Evolutionary conservation across 148 eudicot genomes (phyloP).

Genomic region (Polygonum aviculare): DNA sequence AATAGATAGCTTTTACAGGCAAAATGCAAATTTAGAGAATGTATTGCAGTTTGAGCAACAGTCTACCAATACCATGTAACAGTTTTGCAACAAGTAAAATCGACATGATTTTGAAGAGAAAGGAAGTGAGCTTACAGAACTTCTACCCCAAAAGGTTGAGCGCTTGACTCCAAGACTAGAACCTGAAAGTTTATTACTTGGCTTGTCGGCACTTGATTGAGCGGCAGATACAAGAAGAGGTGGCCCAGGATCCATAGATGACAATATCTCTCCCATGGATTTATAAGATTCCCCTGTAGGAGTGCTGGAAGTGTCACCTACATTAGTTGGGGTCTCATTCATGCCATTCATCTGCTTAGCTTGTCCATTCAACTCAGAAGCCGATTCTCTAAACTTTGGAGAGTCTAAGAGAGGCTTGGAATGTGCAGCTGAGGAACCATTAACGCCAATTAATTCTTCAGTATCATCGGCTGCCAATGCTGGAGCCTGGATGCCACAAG

Average conservation of each 20-base stretch:
- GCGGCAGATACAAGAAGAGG: slow-evolving; percentile 43
- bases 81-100: neutral
- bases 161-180: slow-evolving; percentile 50
- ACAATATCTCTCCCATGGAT: slow-evolving; percentile 78
- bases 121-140: slow-evolving; percentile 43
- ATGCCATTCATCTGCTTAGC: slow-evolving; percentile 25
- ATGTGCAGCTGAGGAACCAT: slow-evolving; percentile 33
- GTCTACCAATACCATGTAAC: neutral
- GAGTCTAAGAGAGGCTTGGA: slow-evolving; percentile 36
- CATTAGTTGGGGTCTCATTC: slow-evolving; percentile 28
- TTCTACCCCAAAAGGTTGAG: slow-evolving; percentile 77
- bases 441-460: slow-evolving; percentile 45
- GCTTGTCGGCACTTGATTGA: slow-evolving; percentile 51
- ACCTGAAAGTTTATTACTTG: slow-evolving; percentile 37
- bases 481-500: slow-evolving; percentile 26
- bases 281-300: slow-evolving; percentile 39
- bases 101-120: neutral
- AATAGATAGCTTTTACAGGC: neutral
- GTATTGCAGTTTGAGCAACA: neutral
- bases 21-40: neutral
- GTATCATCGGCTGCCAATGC: slow-evolving; percentile 63
- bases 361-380: slow-evolving; percentile 32
- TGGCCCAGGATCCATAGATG: slow-evolving; percentile 78
- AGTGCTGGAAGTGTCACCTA: slow-evolving; percentile 26
- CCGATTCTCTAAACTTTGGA: slow-evolving; percentile 34